Conservation (phyloP, 2,329 filamentous ascomycete genomes). For the Leptographium galeiforme region DNA sequence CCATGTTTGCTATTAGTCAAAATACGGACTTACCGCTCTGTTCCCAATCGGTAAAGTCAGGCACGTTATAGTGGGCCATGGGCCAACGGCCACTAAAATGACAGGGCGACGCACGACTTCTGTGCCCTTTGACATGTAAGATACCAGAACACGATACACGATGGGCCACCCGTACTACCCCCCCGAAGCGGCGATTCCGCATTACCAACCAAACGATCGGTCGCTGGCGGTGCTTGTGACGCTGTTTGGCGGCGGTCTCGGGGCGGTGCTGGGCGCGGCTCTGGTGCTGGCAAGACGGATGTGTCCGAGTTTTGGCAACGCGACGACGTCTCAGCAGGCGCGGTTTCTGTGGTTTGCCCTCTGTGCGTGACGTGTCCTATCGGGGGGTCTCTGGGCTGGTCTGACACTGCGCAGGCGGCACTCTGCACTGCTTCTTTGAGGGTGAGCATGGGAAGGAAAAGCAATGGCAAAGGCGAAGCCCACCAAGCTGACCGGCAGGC, state of each 20-base stretch:
- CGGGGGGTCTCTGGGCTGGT: background rate
- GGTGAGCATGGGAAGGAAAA: constrained; percentile 29
- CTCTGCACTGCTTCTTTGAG: constrained; percentile 72
- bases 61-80: too few relatives aligned
- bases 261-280: constrained; percentile 21
- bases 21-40: too few relatives aligned
- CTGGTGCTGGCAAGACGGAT: constrained; percentile 14
- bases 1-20: too few relatives aligned
- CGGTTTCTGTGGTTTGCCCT: constrained; percentile 40
- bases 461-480: too few relatives aligned
- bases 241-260: constrained; percentile 23
- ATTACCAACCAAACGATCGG: constrained; percentile 31
- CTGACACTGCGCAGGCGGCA: constrained; percentile 33
- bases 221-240: constrained; percentile 24
- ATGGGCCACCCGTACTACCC: constrained; percentile 39
- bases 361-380: constrained; percentile 25
- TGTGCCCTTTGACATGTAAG: too few relatives aligned
- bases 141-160: too few relatives aligned
- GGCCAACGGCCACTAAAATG: too few relatives aligned
- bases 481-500: constrained; percentile 24
- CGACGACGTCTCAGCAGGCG: constrained; percentile 25
- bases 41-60: too few relatives aligned
- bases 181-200: constrained; percentile 24
- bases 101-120: too few relatives aligned
- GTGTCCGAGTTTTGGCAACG: constrained; percentile 12